Base-by-base conservation (phyloP, 495 filamentous ascomycete species). In the Hyaloscypha variabilis region DNA sequence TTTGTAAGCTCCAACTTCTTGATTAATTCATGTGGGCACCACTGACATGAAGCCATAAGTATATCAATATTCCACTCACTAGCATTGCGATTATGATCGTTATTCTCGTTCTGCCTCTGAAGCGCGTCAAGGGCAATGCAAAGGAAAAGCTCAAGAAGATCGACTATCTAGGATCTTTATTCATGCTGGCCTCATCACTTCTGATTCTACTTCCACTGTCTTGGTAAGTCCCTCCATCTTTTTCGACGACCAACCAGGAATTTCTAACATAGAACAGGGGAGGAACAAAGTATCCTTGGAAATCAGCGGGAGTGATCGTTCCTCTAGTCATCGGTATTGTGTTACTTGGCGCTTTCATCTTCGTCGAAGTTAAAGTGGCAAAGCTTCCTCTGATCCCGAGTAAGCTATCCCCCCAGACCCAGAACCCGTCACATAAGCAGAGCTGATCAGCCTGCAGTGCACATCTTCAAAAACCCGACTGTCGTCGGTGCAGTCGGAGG, bases 401-500 rank as follows among this genome's bases (percentile, higher is more conserved):
- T 59, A 73, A 73, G 14, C 79, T 88, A 62, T 88, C 87, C 71
- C 79, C 77, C 55, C n/a, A 84, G 81, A 60, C 75, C 66, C 21
- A 77, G 82, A 6, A 75, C 85, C 25, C 71, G 67, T 21, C 6
- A 31, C 39, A n/a, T 49, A 28, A 56, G n/a, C 4, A 36, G 13
- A 51, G 25, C 58, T 60, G 36, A 24, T 23, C 39, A 21, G 36
- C 58, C 11, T 21, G 8, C 36, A 60, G 31, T 39, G 19, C 31
- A 34, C 8, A 23, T 51, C n/a, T 61, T 34, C 39, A 61, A 4
- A 17, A 10, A 25, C 76, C n/a, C n/a, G 31, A 83, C 86, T 31
- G 87, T 87, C 73, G 64, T 87, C 25, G 83, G 85, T 4, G 75
- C 82, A 74, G 80, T 88, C 56, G 63, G 82, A 4, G 85, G 88